Percentiles rank a stretch among this genome's conserved stretches.
Conservation (phyloP, 768 basidiomycete species). For the Lentinula edodes region DNA sequence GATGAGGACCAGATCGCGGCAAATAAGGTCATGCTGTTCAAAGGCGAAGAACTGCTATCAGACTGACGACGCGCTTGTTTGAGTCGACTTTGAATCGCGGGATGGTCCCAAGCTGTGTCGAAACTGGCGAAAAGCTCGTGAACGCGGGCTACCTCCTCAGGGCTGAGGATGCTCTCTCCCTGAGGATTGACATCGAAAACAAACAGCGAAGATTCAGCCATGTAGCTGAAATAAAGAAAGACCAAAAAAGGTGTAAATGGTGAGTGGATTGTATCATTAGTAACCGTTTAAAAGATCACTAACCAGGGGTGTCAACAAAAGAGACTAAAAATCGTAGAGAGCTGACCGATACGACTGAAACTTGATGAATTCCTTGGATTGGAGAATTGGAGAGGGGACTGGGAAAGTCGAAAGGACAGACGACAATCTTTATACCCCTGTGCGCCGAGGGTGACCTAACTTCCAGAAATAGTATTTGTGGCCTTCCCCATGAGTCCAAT, state of each 20-base stretch:
- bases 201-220: background rate
- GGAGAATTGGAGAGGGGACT: background rate
- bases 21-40: background rate
- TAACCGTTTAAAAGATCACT: background rate
- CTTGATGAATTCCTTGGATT: background rate
- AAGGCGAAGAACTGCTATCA: background rate
- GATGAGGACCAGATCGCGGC: background rate
- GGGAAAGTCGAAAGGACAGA: background rate
- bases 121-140: background rate
- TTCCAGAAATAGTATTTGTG: background rate
- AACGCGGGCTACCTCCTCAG: background rate
- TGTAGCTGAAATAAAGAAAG: background rate
- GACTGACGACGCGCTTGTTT: background rate
- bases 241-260: background rate
- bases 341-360: background rate
- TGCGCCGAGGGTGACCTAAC: background rate
- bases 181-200: background rate
- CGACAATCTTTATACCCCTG: background rate
- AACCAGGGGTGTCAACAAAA: background rate
- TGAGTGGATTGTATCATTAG: background rate
- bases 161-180: background rate
- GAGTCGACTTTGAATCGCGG: background rate
- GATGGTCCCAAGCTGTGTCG: background rate
- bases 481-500: background rate
- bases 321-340: too few species aligned